Evolutionary conservation across 768 basidiomycete genomes (phyloP).

Genomic region (Agrocybe pediades): DNA sequence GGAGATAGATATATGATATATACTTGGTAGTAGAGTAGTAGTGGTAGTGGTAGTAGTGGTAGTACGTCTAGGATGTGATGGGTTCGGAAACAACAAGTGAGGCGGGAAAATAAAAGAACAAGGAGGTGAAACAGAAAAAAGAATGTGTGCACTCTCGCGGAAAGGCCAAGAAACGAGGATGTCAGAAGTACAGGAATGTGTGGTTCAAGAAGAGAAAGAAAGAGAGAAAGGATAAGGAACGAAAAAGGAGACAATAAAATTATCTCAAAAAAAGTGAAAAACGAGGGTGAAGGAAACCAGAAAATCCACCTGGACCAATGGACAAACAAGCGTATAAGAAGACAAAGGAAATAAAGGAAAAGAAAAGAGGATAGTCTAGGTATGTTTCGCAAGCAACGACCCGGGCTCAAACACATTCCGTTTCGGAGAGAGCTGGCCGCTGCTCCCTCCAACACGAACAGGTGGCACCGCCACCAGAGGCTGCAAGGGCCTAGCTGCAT

Average conservation of each 20-base stretch:
- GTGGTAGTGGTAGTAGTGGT: background rate
- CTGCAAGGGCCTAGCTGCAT: constrained; percentile 21
- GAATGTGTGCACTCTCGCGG: too few species aligned
- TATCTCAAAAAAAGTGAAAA: background rate
- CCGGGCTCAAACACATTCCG: constrained; percentile 70
- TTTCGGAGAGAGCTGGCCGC: constrained; percentile 26
- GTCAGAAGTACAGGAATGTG: too few species aligned
- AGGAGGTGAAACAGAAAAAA: background rate
- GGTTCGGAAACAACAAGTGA: background rate
- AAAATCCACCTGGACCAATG: background rate
- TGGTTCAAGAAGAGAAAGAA: too few species aligned
- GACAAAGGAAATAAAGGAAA: background rate
- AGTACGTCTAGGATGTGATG: background rate
- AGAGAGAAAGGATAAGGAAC: background rate
- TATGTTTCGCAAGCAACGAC: constrained; percentile 63
- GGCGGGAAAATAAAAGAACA: background rate
- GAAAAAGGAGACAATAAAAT: background rate
- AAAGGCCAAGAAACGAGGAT: too few species aligned
- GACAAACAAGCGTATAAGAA: background rate
- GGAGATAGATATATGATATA: background rate
- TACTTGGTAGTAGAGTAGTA: background rate
- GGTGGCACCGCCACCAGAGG: constrained; percentile 48
- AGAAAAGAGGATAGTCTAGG: constrained; percentile 17
- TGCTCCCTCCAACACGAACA: constrained; percentile 26
- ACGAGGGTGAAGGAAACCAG: background rate